These are phyloP conservation scores for Apiospora malaysiana DNA, from an alignment of 2,329 filamentous ascomycete genomes.

Conservation along the genomic window DNA sequence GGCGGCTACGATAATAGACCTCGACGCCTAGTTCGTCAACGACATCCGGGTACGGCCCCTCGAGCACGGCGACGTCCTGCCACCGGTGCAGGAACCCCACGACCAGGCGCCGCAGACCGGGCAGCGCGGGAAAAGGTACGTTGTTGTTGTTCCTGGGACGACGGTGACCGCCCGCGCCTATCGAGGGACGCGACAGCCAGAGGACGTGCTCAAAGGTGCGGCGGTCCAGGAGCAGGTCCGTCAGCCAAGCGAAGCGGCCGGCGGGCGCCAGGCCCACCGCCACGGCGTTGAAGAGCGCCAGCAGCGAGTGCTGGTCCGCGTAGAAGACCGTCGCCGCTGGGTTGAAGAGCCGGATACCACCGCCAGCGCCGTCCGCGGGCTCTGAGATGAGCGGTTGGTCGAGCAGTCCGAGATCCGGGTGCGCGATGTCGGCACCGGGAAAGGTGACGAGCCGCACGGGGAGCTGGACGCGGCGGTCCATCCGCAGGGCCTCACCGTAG, in stretches of 20 bases:
- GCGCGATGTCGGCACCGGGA: not conserved
- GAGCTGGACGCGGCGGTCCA: not conserved
- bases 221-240: not conserved
- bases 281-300: not conserved
- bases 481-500: not conserved
- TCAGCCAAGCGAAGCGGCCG: not conserved
- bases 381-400: not conserved
- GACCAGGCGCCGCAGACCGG: not conserved
- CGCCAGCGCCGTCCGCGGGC: not conserved
- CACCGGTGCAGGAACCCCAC: slow-evolving; percentile 15
- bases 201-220: not conserved
- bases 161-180: too few relatives aligned
- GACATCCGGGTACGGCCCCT: not conserved
- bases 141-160: too few relatives aligned
- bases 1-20: not conserved
- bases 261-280: not conserved
- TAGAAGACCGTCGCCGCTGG: not conserved
- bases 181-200: not conserved
- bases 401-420: not conserved
- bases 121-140: not conserved
- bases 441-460: not conserved
- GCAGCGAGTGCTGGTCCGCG: not conserved
- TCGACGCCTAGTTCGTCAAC: not conserved
- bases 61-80: slow-evolving; percentile 17
- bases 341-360: not conserved